Conservation (phyloP, 768 basidiomycete genomes). For the Botryobasidium botryosum region DNA sequence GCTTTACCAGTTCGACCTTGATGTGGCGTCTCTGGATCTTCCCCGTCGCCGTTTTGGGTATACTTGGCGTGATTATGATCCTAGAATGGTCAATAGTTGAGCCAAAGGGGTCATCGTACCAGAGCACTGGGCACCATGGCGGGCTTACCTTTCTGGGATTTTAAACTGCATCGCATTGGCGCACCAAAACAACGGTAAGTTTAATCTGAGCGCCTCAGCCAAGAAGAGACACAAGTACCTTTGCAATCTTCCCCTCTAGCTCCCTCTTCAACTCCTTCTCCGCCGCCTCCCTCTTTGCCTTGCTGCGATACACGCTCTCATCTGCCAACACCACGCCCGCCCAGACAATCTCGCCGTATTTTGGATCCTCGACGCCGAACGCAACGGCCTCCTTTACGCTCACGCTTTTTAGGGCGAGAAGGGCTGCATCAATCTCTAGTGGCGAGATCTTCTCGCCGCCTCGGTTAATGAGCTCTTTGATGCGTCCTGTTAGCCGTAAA, state of each 20-base stretch:
- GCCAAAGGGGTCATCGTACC: no score
- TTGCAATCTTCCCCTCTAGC: not conserved
- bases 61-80: no score
- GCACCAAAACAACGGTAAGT: no score
- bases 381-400: conserved; percentile 23
- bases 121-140: no score
- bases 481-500: conserved; percentile 36
- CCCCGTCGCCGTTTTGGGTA: no score
- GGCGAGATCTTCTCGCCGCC: conserved; percentile 47
- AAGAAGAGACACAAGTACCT: no score
- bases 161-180: no score
- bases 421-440: conserved; percentile 42
- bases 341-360: conserved; percentile 12
- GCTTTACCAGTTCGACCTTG: no score
- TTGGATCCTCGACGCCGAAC: conserved; percentile 9
- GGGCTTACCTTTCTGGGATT: no score
- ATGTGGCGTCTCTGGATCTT: no score
- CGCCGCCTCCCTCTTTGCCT: not conserved
- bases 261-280: not conserved
- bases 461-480: conserved; percentile 44
- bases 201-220: no score
- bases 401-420: conserved; percentile 24
- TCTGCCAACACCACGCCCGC: conserved; percentile 8
- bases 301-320: not conserved
- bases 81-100: no score